Percentiles rank a stretch among this genome's conserved stretches.
Conservation (phyloP, 176 grass and related monocot species). For the Sorghum bicolor region DNA sequence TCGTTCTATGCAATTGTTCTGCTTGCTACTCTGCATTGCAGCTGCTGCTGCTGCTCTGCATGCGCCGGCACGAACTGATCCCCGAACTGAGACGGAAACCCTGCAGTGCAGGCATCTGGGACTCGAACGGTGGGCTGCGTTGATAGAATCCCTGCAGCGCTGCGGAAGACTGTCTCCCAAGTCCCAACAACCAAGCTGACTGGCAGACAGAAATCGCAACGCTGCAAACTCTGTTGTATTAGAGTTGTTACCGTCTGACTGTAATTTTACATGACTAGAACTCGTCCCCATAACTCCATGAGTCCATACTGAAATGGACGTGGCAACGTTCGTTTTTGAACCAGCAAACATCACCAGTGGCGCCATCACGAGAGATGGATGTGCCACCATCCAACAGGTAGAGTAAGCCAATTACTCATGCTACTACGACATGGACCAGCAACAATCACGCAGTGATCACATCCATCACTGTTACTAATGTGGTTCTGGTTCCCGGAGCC, state of each 20-base stretch:
- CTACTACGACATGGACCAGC: neutral
- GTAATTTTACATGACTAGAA: too few relatives aligned
- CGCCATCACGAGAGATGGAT: neutral
- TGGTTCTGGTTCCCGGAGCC: neutral
- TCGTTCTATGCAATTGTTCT: neutral
- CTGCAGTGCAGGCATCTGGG: too few relatives aligned
- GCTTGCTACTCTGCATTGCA: neutral
- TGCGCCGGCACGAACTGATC: neutral
- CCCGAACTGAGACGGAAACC: neutral
- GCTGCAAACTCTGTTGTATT: too few relatives aligned
- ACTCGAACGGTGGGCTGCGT: neutral
- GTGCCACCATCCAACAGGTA: neutral
- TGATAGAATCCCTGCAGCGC: neutral
- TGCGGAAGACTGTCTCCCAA: slow-evolving; percentile 6
- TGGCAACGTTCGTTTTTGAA: neutral
- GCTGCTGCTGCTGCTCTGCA: neutral
- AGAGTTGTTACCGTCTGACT: too few relatives aligned
- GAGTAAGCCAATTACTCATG: neutral
- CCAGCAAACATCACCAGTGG: neutral
- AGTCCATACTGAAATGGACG: neutral
- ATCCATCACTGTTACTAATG: neutral
- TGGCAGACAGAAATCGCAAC: neutral
- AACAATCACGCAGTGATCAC: slow-evolving; percentile 3
- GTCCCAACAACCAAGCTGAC: neutral
- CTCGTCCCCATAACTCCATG: too few relatives aligned